phyloP scores from a whole-genome alignment of 129 eudicot genomes.

The Dittrichia graveolens region DNA sequence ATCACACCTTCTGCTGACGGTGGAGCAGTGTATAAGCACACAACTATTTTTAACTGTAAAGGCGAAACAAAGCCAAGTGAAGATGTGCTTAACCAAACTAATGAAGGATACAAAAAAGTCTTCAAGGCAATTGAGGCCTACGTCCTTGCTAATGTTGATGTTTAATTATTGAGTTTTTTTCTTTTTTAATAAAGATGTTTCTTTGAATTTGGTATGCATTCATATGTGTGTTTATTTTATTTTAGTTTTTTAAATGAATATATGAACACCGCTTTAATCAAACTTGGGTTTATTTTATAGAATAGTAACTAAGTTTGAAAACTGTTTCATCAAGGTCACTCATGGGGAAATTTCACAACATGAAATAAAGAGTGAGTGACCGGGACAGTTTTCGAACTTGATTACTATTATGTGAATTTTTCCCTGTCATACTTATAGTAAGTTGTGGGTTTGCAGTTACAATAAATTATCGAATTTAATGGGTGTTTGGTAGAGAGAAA shows the following conservation, averaged over 20 bases:
- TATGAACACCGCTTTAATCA: background rate
- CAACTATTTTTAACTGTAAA: constrained; percentile 1
- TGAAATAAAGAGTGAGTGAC: no score
- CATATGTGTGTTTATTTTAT: constrained; percentile 16
- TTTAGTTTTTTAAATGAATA: background rate
- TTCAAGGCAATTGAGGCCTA: constrained; percentile 28
- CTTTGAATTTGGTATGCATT: constrained; percentile 1
- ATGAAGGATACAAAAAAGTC: constrained; percentile 24
- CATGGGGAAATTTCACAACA: no score
- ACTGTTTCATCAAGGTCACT: no score
- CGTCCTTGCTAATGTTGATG: constrained; percentile 8
- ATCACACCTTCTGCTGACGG: constrained; percentile 26
- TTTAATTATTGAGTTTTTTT: background rate
- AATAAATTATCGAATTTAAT: no score
- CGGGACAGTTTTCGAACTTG: no score
- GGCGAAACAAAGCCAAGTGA: constrained; percentile 24
- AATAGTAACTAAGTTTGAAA: no score
- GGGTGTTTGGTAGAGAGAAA: no score
- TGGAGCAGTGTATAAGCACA: constrained; percentile 30
- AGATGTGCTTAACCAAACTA: constrained; percentile 26
- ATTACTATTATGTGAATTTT: no score
- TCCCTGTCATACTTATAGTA: no score
- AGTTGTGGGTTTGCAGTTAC: no score
- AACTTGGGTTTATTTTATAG: no score
- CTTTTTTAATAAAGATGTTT: background rate